A percentile compares a stretch with the other conserved stretches of the same genome.
Conservation (phyloP, 2,329 filamentous ascomycete genomes). For the Capronia epimyces region DNA sequence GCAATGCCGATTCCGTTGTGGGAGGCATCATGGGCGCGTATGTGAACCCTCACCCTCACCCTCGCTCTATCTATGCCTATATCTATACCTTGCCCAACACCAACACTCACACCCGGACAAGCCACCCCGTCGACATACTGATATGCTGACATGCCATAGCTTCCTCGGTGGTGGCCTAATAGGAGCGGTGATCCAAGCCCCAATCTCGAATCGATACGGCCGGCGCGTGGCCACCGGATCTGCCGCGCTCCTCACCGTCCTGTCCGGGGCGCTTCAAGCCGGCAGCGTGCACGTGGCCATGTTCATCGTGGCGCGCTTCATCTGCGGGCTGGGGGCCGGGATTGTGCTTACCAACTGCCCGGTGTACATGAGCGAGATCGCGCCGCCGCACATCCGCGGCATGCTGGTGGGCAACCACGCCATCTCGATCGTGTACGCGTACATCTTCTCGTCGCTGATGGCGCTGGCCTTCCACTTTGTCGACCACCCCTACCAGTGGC, state of each 20-base stretch:
- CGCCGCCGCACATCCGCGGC: constrained; percentile 11
- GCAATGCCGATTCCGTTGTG: constrained; percentile 21
- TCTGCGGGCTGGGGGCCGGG: constrained; percentile 27
- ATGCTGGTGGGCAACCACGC: constrained; percentile 10
- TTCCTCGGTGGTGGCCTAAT: constrained; percentile 29
- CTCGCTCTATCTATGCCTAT: no score
- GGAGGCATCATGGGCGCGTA: constrained; percentile 28
- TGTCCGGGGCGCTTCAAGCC: constrained; percentile 23
- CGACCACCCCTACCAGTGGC: constrained; percentile 10
- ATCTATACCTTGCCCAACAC: no score
- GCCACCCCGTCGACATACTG: no score
- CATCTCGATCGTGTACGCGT: constrained; percentile 6
- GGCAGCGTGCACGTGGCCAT: constrained; percentile 21
- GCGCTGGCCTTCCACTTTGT: constrained; percentile 10
- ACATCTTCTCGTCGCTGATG: constrained; percentile 8
- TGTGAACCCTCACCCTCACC: background rate
- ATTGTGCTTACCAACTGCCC: constrained; percentile 9
- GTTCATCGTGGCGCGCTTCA: constrained; percentile 18
- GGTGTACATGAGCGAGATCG: constrained; percentile 13
- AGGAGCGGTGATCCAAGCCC: constrained; percentile 27
- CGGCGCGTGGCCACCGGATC: constrained; percentile 23
- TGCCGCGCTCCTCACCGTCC: constrained; percentile 20
- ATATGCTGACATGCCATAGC: no score
- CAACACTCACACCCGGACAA: no score
- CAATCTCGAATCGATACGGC: constrained; percentile 27